phyloP scores from a whole-genome alignment of 805 yeast genomes.

The Metschnikowia matae region DNA sequence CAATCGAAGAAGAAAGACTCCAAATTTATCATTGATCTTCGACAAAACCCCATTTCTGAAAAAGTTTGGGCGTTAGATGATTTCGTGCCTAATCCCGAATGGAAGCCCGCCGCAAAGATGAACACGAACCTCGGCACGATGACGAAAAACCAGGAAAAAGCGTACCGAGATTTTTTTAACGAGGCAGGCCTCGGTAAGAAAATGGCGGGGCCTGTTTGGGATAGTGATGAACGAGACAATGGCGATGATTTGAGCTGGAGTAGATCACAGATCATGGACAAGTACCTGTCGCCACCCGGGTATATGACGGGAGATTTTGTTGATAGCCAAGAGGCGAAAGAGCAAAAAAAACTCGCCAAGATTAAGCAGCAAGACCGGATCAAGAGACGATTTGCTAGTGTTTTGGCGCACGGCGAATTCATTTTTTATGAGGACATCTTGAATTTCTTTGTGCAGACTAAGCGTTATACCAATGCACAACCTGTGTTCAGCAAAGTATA shows the following conservation, averaged over 20 bases:
- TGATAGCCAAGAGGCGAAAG: constrained; percentile 27
- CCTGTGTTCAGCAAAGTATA: neutral
- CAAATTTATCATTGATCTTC: constrained; percentile 23
- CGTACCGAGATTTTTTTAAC: constrained; percentile 16
- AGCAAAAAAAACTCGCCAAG: constrained; percentile 19
- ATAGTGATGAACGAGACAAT: constrained; percentile 13
- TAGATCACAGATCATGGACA: constrained; percentile 31
- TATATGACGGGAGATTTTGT: constrained; percentile 38
- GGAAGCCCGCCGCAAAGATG: constrained; percentile 16
- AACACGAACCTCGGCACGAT: constrained; percentile 17
- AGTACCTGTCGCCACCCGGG: constrained; percentile 39
- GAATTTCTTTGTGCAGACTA: constrained; percentile 24
- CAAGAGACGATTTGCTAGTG: constrained; percentile 25
- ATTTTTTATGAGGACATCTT: constrained; percentile 29
- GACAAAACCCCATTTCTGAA: constrained; percentile 34
- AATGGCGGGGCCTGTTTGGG: constrained; percentile 16
- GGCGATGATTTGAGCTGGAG: constrained; percentile 10
- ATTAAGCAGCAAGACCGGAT: constrained; percentile 26
- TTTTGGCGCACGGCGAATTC: constrained; percentile 29
- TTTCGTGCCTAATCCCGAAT: constrained; percentile 29
- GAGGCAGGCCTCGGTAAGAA: constrained; percentile 16
- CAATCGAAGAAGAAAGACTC: constrained; percentile 20
- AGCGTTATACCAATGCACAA: constrained; percentile 5
- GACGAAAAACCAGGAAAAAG: constrained; percentile 19
- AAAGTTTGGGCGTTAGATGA: constrained; percentile 35